These are phyloP conservation scores for Phytophthora meadii DNA, from an alignment of 352 stramenopile genomes.

Conservation along the genomic window DNA sequence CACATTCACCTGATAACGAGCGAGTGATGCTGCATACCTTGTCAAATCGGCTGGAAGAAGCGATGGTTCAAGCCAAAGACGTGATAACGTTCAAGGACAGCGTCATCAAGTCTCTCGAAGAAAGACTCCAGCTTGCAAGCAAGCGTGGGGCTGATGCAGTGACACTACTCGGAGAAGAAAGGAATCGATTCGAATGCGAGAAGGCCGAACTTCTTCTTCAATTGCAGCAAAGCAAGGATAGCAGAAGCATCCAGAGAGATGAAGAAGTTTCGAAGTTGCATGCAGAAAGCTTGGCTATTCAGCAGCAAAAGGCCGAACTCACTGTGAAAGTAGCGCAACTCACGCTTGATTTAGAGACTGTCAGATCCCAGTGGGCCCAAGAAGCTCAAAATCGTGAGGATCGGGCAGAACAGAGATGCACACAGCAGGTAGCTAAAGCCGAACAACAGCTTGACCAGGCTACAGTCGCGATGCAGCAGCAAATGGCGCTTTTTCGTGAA, in stretches of 20 bases:
- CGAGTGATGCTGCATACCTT: constrained; percentile 63
- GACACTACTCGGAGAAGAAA: constrained; percentile 25
- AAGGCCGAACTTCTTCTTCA: constrained; percentile 26
- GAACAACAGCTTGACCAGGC: constrained; percentile 31
- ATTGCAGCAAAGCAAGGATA: constrained; percentile 28
- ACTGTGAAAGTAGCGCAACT: constrained; percentile 42
- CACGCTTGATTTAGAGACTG: constrained; percentile 40
- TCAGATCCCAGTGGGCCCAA: constrained; percentile 29
- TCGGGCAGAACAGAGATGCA: constrained; percentile 15
- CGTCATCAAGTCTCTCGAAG: constrained; percentile 60
- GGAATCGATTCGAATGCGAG: constrained; percentile 25
- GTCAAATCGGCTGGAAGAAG: constrained; percentile 55
- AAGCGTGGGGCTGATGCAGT: constrained; percentile 29
- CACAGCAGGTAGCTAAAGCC: constrained; percentile 20
- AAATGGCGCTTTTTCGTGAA: constrained; percentile 36
- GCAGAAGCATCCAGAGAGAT: constrained; percentile 1
- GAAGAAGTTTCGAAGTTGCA: constrained; percentile 29
- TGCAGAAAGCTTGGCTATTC: constrained; percentile 11
- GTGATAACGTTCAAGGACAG: constrained; percentile 76
- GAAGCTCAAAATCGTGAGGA: constrained; percentile 30
- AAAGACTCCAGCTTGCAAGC: constrained; percentile 40
- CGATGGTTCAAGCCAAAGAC: constrained; percentile 73
- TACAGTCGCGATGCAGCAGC: constrained; percentile 47
- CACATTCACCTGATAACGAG: constrained; percentile 31
- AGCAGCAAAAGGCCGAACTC: constrained; percentile 44